Conservation (phyloP, 495 filamentous ascomycete species). For the Copromyces sp. region DNA sequence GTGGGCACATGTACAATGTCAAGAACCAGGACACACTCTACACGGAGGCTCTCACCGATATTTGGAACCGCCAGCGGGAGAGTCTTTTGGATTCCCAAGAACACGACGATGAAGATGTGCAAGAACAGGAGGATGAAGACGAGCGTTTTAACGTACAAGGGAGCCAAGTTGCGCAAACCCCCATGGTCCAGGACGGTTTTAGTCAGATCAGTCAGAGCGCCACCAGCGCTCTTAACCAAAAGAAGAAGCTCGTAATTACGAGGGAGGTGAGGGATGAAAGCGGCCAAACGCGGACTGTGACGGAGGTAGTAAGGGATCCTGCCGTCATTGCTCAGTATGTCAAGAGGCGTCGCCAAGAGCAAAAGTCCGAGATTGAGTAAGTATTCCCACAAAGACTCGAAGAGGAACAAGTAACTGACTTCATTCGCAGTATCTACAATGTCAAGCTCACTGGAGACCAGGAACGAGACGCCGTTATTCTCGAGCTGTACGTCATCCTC, state of each 20-base stretch:
- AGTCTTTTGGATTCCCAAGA: constrained; percentile 51
- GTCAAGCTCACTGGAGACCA: constrained; percentile 60
- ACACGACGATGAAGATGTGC: constrained; percentile 56
- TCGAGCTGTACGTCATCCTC: constrained; percentile 21
- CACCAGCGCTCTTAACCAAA: constrained; percentile 54
- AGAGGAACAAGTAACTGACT: constrained; percentile 11
- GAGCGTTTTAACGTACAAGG: constrained; percentile 43
- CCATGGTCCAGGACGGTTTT: constrained; percentile 51
- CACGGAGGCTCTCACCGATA: constrained; percentile 73
- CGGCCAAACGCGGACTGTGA: constrained; percentile 49
- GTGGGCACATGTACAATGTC: constrained; percentile 95
- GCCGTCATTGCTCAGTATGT: constrained; percentile 60
- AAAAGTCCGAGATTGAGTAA: constrained; percentile 59
- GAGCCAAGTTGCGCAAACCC: constrained; percentile 25
- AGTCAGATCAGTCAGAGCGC: constrained; percentile 81
- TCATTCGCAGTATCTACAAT: constrained; percentile 33
- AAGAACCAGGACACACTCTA: constrained; percentile 83
- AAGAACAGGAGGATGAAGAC: constrained; percentile 47
- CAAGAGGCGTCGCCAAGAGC: constrained; percentile 41
- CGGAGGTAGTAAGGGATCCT: constrained; percentile 59
- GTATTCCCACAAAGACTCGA: constrained; percentile 15
- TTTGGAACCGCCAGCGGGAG: constrained; percentile 80
- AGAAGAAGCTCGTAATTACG: constrained; percentile 60
- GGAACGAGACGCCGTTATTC: constrained; percentile 39
- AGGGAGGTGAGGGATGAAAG: constrained; percentile 51